Base-by-base conservation (phyloP, 805 yeast genomes). In the Candida boleticola region DNA sequence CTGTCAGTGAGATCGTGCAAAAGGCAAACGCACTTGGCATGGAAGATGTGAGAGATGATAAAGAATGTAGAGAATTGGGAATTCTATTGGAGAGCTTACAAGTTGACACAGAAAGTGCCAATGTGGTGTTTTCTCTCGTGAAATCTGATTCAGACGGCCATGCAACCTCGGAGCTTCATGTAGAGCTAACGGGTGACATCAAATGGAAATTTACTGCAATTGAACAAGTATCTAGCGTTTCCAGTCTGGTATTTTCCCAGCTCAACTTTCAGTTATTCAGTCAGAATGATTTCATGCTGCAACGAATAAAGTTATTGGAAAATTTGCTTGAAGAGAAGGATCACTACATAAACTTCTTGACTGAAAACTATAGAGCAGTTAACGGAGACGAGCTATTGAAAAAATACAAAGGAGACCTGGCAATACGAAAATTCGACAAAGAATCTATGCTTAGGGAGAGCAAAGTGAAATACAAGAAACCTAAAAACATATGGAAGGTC, bases 361-460 rank as follows among this genome's bases (percentile, higher is more conserved):
- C 55, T 21, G 68, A 63, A 35, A 69, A 67, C 47, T 65, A 63
- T 46, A 60, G 53, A 41, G 54, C 59, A 3, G 50, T 61, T 30
- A 64, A 65, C 41, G 72, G 72, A 2, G 48, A 54, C 3, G 71
- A 66, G 32, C 50, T 65, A 25, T 53, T 69, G 26, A 50, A 48
- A 23, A 61, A 57, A 40, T 69, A 60, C 47, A 42, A 44, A 16
- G 36, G 35, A 21, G 36, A n/a, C 5, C 19, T 10, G 9, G 39
- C 31, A 9, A 30, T 22, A 46, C 46, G 32, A 61, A 54, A 41
- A 46, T 59, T 39, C 25, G 33, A 39, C 4, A 44, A 43, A 4
- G 20, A 26, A 6, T 23, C 19, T 19, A 36, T 5, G 22, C 43
- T 27, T 43, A 36, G 1, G 40, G 44, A 13, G 13, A 14, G 7